These are phyloP conservation scores for Pyrenopolyporus hunteri DNA, from an alignment of 495 filamentous ascomycete species.

Conservation along the genomic window DNA sequence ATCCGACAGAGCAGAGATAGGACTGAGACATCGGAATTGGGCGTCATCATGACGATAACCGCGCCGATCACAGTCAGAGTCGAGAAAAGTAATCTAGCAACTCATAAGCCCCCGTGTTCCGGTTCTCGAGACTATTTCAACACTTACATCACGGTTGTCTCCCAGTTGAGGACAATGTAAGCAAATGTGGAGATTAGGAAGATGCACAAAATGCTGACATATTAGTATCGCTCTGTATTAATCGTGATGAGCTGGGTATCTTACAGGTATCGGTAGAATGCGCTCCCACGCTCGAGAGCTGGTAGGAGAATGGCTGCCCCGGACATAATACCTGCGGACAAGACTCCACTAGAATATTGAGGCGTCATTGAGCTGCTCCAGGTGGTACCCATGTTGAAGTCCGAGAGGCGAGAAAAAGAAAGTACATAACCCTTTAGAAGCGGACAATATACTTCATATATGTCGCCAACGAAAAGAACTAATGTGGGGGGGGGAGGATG, in stretches of 20 bases:
- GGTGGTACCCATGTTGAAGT: background rate
- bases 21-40: constrained; percentile 5
- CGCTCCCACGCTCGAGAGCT: constrained; percentile 28
- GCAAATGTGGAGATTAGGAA: constrained; percentile 14
- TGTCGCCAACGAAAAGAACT: background rate
- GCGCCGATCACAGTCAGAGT: background rate
- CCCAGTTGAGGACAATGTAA: constrained; percentile 19
- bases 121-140: background rate
- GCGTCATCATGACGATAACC: constrained; percentile 1
- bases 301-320: constrained; percentile 43
- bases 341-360: constrained; percentile 17
- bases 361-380: background rate
- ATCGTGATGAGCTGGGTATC: constrained; percentile 11
- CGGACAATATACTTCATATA: background rate
- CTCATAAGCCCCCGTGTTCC: constrained; percentile 9
- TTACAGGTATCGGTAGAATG: constrained; percentile 43
- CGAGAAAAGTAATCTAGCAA: constrained; percentile 12
- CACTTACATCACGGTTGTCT: constrained; percentile 16
- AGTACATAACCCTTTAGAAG: too few relatives aligned
- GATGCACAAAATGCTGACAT: constrained; percentile 10
- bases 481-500: background rate
- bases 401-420: background rate
- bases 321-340: constrained; percentile 45
- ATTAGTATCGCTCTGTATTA: constrained; percentile 25
- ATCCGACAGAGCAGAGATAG: constrained; percentile 5